Percentiles rank a stretch among this genome's conserved stretches.
phyloP scores from a whole-genome alignment of 2,329 filamentous ascomycete genomes.

The Aspergillus sp. region DNA sequence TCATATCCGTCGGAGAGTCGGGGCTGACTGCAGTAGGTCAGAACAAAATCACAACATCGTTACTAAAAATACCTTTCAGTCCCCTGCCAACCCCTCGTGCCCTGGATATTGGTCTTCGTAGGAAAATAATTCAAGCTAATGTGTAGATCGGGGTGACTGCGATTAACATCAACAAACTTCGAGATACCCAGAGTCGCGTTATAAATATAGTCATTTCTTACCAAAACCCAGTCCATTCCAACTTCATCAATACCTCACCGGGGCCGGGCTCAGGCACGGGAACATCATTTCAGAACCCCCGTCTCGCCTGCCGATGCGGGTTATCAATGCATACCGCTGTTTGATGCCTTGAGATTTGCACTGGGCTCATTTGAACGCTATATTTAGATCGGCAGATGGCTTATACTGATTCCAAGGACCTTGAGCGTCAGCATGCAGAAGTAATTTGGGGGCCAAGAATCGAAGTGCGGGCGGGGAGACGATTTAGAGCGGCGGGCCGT shows the following conservation, averaged over 20 bases:
- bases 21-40: neutral
- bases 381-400: too few species aligned
- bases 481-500: too few species aligned
- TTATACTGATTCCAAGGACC: too few species aligned
- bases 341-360: neutral
- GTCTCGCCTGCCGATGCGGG: constrained; percentile 25
- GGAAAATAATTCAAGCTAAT: constrained; percentile 26
- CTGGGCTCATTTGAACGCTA: neutral
- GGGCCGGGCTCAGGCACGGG: constrained; percentile 24
- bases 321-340: constrained; percentile 20
- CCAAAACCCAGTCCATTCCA: constrained; percentile 36
- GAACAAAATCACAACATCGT: neutral
- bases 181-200: too few species aligned
- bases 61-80: constrained; percentile 9
- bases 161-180: neutral
- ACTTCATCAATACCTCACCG: constrained; percentile 31
- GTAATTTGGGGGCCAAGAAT: too few species aligned
- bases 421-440: too few species aligned
- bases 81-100: constrained; percentile 33
- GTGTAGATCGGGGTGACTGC: constrained; percentile 32
- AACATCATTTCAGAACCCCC: constrained; percentile 28
- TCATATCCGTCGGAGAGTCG: neutral
- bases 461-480: too few species aligned
- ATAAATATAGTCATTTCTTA: neutral
- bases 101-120: constrained; percentile 30